Evolutionary conservation across 1,139 yeast species (phyloP).

Genomic region (Trichomonascaceae sp.): DNA sequence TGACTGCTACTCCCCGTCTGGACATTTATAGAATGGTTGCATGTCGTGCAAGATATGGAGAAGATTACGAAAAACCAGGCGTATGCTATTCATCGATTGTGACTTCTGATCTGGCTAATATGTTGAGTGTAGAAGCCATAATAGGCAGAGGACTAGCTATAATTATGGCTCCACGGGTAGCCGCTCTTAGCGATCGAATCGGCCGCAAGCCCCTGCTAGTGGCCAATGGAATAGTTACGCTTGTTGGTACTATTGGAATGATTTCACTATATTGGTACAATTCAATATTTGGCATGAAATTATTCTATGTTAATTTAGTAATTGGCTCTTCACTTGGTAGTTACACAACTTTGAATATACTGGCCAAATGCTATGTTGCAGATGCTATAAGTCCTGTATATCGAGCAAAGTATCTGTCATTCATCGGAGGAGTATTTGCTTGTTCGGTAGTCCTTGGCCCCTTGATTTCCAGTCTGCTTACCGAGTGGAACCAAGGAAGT

Average conservation of each 20-base stretch:
- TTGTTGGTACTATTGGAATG: slow-evolving; percentile 17
- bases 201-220: slow-evolving; percentile 52
- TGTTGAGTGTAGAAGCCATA: background rate
- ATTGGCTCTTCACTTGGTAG: slow-evolving; percentile 51
- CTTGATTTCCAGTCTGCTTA: slow-evolving; percentile 43
- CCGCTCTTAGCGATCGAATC: slow-evolving; percentile 53
- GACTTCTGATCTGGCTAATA: background rate
- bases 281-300: slow-evolving; percentile 31
- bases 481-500: slow-evolving; percentile 22
- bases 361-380: slow-evolving; percentile 53
- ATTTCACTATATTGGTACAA: slow-evolving; percentile 22
- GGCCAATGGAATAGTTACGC: slow-evolving; percentile 27
- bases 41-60: background rate
- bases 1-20: background rate
- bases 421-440: slow-evolving; percentile 49
- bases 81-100: background rate
- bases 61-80: background rate
- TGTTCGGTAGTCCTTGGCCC: slow-evolving; percentile 64
- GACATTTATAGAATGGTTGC: background rate
- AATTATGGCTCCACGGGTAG: slow-evolving; percentile 22
- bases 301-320: slow-evolving; percentile 35
- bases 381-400: slow-evolving; percentile 52
- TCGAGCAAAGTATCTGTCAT: slow-evolving; percentile 52
- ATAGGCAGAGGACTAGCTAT: background rate
- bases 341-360: slow-evolving; percentile 41